phyloP scores from a whole-genome alignment of 1,284 basidiomycete species.

The Ceratobasidium sp. region DNA sequence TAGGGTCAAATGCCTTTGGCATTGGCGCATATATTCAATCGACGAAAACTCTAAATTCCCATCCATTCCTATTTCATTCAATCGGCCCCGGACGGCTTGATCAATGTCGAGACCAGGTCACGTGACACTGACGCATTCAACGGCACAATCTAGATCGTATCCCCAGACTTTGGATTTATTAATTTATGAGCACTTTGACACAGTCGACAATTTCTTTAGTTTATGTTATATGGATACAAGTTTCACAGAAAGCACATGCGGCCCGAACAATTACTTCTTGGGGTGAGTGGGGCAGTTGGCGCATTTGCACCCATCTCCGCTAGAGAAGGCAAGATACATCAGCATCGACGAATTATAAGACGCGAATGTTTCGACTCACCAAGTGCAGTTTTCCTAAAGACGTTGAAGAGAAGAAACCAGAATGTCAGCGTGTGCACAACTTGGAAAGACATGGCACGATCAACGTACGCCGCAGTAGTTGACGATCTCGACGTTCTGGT shows the following conservation, averaged over 20 bases:
- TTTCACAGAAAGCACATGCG: not conserved
- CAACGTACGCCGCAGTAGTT: constrained; percentile 29
- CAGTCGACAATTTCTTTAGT: constrained; percentile 1
- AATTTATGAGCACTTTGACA: not conserved
- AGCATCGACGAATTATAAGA: not conserved
- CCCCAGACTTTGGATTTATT: too few species aligned
- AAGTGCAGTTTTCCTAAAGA: constrained; percentile 2
- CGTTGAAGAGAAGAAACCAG: not conserved
- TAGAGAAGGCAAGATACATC: not conserved
- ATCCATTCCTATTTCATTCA: too few species aligned
- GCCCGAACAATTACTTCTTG: constrained; percentile 14
- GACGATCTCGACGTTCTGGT: constrained; percentile 31
- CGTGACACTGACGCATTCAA: too few species aligned
- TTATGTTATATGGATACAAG: constrained; percentile 4
- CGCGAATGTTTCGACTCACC: not conserved
- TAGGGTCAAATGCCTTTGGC: too few species aligned
- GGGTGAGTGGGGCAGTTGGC: constrained; percentile 11
- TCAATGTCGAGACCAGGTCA: too few species aligned
- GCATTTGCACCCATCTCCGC: constrained; percentile 22
- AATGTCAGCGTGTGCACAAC: not conserved
- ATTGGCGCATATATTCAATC: too few species aligned
- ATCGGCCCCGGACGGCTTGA: too few species aligned
- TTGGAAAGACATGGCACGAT: not conserved
- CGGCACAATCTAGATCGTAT: too few species aligned
- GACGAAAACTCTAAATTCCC: too few species aligned